A percentile compares a stretch with the other conserved stretches of the same genome.
Evolutionary conservation across 768 basidiomycete species (phyloP).

Genomic region (Trametes gibbosa): DNA sequence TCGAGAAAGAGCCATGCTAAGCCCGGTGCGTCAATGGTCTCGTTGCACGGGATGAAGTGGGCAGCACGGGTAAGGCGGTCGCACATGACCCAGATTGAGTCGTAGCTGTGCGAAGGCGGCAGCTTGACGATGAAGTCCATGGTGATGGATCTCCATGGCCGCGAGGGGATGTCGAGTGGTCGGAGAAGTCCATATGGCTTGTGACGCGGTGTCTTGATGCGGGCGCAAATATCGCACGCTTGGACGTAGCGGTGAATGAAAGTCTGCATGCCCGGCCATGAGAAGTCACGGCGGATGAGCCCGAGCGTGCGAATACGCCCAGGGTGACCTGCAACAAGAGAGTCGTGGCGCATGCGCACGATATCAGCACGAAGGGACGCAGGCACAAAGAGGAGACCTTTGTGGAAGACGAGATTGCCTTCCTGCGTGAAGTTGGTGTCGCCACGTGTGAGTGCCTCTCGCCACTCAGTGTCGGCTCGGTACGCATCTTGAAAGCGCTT

Average conservation of each 20-base stretch:
- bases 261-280: too few relatives aligned
- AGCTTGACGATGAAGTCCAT: background rate
- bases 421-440: constrained; percentile 12
- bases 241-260: constrained; percentile 3
- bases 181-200: background rate
- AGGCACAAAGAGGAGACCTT: constrained; percentile 34
- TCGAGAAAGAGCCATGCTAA: background rate
- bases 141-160: background rate
- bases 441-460: constrained; percentile 15
- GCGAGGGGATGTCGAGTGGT: background rate
- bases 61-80: background rate
- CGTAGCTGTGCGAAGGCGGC: background rate
- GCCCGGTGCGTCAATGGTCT: background rate
- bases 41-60: background rate
- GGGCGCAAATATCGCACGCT: background rate
- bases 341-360: constrained; percentile 36
- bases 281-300: constrained; percentile 36
- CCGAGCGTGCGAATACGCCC: constrained; percentile 35
- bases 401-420: constrained; percentile 23
- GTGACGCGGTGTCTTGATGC: background rate
- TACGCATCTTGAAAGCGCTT: constrained; percentile 19
- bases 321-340: constrained; percentile 38
- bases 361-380: constrained; percentile 28
- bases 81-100: background rate
- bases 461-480: constrained; percentile 18